Conservation (phyloP, 495 filamentous ascomycete species). For the Pseudotulostoma volvatum region DNA sequence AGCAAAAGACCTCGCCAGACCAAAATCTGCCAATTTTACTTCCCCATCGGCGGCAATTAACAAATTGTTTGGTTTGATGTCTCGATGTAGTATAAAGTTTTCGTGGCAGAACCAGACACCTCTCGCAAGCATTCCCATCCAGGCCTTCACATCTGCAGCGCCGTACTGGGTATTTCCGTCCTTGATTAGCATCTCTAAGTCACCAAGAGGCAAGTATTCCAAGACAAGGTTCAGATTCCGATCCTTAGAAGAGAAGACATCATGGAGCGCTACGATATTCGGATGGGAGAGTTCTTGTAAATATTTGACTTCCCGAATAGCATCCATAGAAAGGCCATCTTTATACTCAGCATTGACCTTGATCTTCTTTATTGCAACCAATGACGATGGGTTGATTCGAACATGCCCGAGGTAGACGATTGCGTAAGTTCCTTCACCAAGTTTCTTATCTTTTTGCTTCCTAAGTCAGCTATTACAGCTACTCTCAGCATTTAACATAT, state of each 20-base stretch:
- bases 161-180: conserved; percentile 63
- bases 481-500: too few relatives aligned
- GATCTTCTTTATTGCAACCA: conserved; percentile 96
- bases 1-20: conserved; percentile 72
- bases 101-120: conserved; percentile 96
- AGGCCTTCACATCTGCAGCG: conserved; percentile 82
- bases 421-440: conserved; percentile 95
- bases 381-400: conserved; percentile 43
- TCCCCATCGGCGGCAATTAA: conserved; percentile 84
- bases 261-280: conserved; percentile 81
- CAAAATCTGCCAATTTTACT: conserved; percentile 95
- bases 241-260: conserved; percentile 85
- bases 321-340: conserved; percentile 84
- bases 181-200: conserved; percentile 85
- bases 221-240: conserved; percentile 88
- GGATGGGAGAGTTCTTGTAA: conserved; percentile 91
- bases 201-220: conserved; percentile 78
- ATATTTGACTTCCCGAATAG: conserved; percentile 86
- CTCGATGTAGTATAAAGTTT: conserved; percentile 84
- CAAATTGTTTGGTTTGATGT: conserved; percentile 98
- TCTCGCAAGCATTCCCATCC: conserved; percentile 92
- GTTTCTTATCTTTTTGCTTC: conserved; percentile 50
- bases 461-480: too few relatives aligned
- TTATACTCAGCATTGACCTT: conserved; percentile 72
- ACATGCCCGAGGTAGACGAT: conserved; percentile 81